Base-by-base conservation (phyloP, 1,284 basidiomycete species). In the Pisolithus thermaeus region DNA sequence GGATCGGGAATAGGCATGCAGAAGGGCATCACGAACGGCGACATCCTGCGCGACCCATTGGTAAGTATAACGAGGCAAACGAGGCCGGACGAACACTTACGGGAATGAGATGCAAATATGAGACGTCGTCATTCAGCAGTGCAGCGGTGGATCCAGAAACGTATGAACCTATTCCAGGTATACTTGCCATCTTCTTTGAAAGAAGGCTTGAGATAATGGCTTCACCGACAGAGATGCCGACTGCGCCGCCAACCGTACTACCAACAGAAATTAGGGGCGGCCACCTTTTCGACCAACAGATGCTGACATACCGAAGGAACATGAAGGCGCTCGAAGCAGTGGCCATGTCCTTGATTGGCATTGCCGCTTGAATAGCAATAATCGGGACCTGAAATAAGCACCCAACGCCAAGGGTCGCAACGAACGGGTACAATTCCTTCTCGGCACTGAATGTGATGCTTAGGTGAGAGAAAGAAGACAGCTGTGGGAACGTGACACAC, bases 261-360 rank as follows among this genome's bases (percentile, higher is more conserved):
- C 32, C 12, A 7, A 46, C 35, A 42, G 5, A 18, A 27, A n/a
- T 41, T 30, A 12, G 14, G 14, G 28, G 23, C 53, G 38, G 41
- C 23, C 37, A 4, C 36, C 18, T 18, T 14, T 8, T 16, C 37
- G 27, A 7, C 14, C 36, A 28, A 11, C 4, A 45, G 7, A 20
- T n/a, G 20, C 40, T 12, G 23, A 49, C 68, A 47, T 59, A 82
- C 82, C 87, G 76, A 53, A 90, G 69, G 60, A 92, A 83, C n/a
- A 80, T 79, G 61, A 84, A 87, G 0, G 82, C 80, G 2, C 77
- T 72, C 0, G 89, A 89, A 53, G 79, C 82, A 0, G 88, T 89
- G 1, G 87, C 84, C 86, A 90, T 87, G 58, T 90, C 87, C 58
- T 82, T 84, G 23, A 87, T 59, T 0, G 89, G 89, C 86, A 92